Conservation (phyloP, 2,329 filamentous ascomycete genomes). For the Cordyceps cateniannulata region DNA sequence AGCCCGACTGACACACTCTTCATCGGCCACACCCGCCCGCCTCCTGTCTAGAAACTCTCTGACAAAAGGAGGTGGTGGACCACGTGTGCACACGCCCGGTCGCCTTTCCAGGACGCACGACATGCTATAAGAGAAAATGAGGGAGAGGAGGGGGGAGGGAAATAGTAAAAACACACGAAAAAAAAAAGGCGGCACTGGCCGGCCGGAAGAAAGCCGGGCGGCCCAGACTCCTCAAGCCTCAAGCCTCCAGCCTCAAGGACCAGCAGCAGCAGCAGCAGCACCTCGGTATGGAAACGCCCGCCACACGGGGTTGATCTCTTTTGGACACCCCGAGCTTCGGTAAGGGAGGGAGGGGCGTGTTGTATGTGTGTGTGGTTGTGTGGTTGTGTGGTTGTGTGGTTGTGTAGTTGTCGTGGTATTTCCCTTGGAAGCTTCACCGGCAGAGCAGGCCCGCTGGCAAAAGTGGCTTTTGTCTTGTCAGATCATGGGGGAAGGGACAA, state of each 20-base stretch:
- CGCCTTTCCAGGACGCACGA: conserved; percentile 8
- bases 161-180: neutral
- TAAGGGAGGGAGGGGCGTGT: neutral
- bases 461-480: neutral
- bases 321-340: neutral
- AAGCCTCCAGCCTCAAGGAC: too few species aligned
- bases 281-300: neutral
- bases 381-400: too few species aligned
- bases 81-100: conserved; percentile 6
- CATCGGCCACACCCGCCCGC: neutral
- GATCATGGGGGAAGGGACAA: neutral
- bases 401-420: too few species aligned
- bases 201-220: neutral
- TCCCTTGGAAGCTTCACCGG: neutral
- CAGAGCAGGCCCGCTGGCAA: neutral
- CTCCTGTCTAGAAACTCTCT: too few species aligned
- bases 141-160: too few species aligned
- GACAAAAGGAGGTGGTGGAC: conserved; percentile 5
- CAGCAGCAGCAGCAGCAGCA: neutral
- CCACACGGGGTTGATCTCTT: neutral
- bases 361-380: too few species aligned
- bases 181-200: neutral
- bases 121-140: neutral
- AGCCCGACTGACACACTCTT: conserved; percentile 2
- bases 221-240: too few species aligned